Evolutionary conservation across 805 yeast species (phyloP), one percentile per base, ranked within the genome.

Genomic region (Saccharomycopsis vini): DNA sequence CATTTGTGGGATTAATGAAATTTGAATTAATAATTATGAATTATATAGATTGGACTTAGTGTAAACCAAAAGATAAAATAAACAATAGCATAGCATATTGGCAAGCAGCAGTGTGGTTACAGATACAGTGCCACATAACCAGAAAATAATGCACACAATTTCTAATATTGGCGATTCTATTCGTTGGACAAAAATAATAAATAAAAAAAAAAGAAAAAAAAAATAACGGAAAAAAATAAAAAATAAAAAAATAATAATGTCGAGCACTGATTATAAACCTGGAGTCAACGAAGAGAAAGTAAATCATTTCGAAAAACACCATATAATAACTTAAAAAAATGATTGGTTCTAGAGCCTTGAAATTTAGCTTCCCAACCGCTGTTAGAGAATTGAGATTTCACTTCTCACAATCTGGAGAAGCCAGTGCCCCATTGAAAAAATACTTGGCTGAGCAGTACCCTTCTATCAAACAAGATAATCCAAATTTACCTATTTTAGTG

Each of bases 371-470:
- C 30, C 67, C 75, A 2, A 57, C 53, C 45, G 73, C 83, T 9
- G 71, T 85, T 52, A 83, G 71, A 59, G 95, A 86, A 68, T 69
- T 86, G 57, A 75, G 95, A 62, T 81, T 84, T 64, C 87, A 85
- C 57, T 69, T 85, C 51, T 80, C 87, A 26, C 92, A 82, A 62
- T 71, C 80, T n/a, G 82, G 83, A n/a, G 75, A 76, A 50, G 75
- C 85, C 4, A 75, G 89, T 12, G 69, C 66, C 7, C 77, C 82
- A 5, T 67, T 84, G 54, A 71, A 86, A 62, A 63, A 73, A 15
- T 86, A 81, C 56, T 66, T 86, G 51, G 62, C 73, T 39, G 67
- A 72, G 45, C 68, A 78, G 56, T 85, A 85, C 62, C 77, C 82
- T n/a, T 56, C 67, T n/a, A 64, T 86, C 55, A 73, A 72, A 55